Evolutionary conservation across 169 alveolate species (phyloP).

Genomic region (Plasmodium gallinaceum): DNA sequence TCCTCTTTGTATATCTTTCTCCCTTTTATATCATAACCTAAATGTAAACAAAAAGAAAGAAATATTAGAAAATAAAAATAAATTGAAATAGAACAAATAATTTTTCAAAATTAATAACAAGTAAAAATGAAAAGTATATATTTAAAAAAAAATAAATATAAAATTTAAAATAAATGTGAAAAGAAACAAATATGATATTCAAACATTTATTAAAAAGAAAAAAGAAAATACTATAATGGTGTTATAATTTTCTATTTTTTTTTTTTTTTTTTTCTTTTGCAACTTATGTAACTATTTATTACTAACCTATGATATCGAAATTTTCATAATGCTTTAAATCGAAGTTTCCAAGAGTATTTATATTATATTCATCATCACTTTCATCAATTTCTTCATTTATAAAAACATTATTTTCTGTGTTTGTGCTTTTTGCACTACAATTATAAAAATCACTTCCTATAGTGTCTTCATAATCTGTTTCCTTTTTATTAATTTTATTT

Average conservation of each 20-base stretch:
- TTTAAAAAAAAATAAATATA: too few species aligned
- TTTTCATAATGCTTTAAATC: slow-evolving; percentile 72
- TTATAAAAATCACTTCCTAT: slow-evolving; percentile 4
- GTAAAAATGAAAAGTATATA: too few species aligned
- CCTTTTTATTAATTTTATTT: slow-evolving; percentile 8
- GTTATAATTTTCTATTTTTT: neutral
- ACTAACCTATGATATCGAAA: slow-evolving; percentile 63
- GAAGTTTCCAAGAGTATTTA: slow-evolving; percentile 67
- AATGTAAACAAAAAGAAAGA: neutral
- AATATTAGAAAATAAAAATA: neutral
- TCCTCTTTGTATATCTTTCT: slow-evolving; percentile 38
- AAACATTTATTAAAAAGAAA: neutral
- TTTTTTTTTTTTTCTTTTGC: neutral
- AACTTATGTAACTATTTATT: neutral
- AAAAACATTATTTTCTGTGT: slow-evolving; percentile 11
- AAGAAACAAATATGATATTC: neutral
- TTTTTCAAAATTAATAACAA: too few species aligned
- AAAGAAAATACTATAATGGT: neutral
- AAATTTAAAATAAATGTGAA: too few species aligned
- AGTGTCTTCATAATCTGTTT: slow-evolving; percentile 28
- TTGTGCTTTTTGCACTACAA: neutral
- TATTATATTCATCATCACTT: slow-evolving; percentile 76
- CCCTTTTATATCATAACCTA: slow-evolving; percentile 72
- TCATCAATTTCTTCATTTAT: slow-evolving; percentile 74
- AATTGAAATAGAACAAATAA: too few species aligned